Percentiles rank a stretch among this genome's conserved stretches.
phyloP scores from a whole-genome alignment of 345 rosid species.

The Gynandropsis gynandra region DNA sequence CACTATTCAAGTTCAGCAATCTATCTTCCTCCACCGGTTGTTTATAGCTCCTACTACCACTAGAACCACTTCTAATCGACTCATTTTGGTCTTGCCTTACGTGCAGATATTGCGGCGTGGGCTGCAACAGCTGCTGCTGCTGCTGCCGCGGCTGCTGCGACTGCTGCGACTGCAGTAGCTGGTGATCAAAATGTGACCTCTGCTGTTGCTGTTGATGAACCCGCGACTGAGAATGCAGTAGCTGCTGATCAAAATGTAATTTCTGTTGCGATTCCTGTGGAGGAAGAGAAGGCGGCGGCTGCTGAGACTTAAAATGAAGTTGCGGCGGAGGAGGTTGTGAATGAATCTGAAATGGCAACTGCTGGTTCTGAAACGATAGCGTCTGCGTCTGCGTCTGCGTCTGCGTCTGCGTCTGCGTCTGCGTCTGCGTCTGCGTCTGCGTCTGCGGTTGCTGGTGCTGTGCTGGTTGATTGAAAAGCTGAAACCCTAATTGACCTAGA shows the following conservation, averaged over 20 bases:
- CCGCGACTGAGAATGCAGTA: neutral
- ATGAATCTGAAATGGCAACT: slow-evolving; percentile 27
- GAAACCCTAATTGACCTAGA: slow-evolving; percentile 34
- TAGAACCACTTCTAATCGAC: slow-evolving; percentile 20
- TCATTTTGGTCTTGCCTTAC: slow-evolving; percentile 27
- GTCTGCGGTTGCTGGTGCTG: slow-evolving; percentile 5
- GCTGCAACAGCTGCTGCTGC: slow-evolving; percentile 11
- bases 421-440: slow-evolving; percentile 2
- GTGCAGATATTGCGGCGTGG: slow-evolving; percentile 22
- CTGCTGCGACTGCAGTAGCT: slow-evolving; percentile 12
- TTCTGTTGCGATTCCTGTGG: neutral
- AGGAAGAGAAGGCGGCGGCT: neutral
- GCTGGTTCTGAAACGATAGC: slow-evolving; percentile 19
- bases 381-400: slow-evolving; percentile 10
- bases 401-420: slow-evolving; percentile 11
- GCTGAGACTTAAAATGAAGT: slow-evolving; percentile 14
- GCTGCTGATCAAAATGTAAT: neutral
- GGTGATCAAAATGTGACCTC: slow-evolving; percentile 11
- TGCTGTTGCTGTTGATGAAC: slow-evolving; percentile 18
- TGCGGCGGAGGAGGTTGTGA: slow-evolving; percentile 15
- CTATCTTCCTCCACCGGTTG: slow-evolving; percentile 22
- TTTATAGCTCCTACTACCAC: slow-evolving; percentile 20
- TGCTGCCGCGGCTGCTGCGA: slow-evolving; percentile 9
- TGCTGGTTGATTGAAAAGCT: slow-evolving; percentile 24
- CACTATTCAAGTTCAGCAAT: slow-evolving; percentile 23